Conservation (phyloP, 2,329 filamentous ascomycete genomes). For the Orbilia blumenaviensis region DNA sequence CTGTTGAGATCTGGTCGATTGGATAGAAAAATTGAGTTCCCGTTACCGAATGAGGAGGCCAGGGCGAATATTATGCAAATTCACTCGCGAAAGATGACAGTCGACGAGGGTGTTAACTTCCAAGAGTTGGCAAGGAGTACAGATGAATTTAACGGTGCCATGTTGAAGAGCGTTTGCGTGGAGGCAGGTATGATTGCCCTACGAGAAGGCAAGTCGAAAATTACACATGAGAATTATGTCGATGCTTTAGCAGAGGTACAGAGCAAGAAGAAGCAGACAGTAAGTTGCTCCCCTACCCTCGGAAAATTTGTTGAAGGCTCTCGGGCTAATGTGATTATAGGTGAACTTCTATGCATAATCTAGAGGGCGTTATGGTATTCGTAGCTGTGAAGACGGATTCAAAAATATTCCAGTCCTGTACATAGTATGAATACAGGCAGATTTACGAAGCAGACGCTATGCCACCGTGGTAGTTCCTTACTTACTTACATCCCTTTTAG, state of each 20-base stretch:
- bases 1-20: slow-evolving; percentile 89
- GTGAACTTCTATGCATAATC: slow-evolving; percentile 58
- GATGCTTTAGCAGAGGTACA: slow-evolving; percentile 97
- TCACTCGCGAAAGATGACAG: slow-evolving; percentile 97
- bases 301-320: slow-evolving; percentile 58
- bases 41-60: slow-evolving; percentile 95
- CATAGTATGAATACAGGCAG: slow-evolving; percentile 47
- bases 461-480: not conserved
- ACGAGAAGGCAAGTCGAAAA: slow-evolving; percentile 92
- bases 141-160: slow-evolving; percentile 96
- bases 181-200: slow-evolving; percentile 99
- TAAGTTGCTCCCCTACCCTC: slow-evolving; percentile 59
- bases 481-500: too few species aligned
- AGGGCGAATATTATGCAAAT: slow-evolving; percentile 97
- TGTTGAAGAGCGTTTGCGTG: slow-evolving; percentile 97
- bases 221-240: slow-evolving; percentile 97
- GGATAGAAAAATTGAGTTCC: slow-evolving; percentile 98
- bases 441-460: slow-evolving; percentile 1
- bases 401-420: slow-evolving; percentile 33
- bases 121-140: slow-evolving; percentile 92
- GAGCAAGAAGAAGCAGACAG: slow-evolving; percentile 88
- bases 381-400: not conserved
- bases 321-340: slow-evolving; percentile 47
- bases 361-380: not conserved
- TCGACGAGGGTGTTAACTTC: slow-evolving; percentile 94